Percentiles rank a stretch among this genome's conserved stretches.
These are phyloP conservation scores for Botryotinia globosa DNA, from an alignment of 2,329 filamentous ascomycete species.

Conservation along the genomic window DNA sequence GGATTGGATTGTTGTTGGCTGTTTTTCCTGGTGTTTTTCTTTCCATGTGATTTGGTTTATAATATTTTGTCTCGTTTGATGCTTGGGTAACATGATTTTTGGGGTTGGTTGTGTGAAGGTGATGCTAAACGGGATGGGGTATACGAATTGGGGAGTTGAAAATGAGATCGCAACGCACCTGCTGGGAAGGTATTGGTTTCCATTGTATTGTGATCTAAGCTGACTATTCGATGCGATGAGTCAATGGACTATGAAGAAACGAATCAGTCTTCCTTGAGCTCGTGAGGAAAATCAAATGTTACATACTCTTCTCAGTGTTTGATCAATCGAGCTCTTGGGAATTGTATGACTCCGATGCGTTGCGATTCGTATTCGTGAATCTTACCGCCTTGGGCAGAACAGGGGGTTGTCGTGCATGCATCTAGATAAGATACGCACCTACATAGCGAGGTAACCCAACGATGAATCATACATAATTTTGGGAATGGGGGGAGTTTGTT, in stretches of 20 bases:
- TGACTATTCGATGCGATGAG: neutral
- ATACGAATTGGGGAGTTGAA: neutral
- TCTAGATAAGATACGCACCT: neutral
- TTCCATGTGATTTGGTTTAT: neutral
- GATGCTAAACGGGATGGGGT: neutral
- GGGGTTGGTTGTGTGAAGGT: neutral
- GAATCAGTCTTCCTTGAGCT: neutral
- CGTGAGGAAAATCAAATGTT: neutral
- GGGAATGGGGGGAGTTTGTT: neutral
- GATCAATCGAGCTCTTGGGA: neutral
- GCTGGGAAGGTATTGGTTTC: constrained; percentile 10
- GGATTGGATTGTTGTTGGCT: neutral
- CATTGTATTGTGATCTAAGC: neutral
- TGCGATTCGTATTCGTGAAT: neutral
- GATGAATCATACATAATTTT: neutral
- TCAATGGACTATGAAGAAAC: neutral
- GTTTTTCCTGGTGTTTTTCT: neutral
- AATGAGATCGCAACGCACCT: neutral
- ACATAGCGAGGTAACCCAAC: neutral
- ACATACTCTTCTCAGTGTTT: neutral
- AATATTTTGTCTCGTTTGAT: neutral
- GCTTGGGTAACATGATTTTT: neutral
- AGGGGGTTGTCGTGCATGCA: neutral
- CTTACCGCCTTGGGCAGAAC: neutral
- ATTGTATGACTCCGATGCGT: neutral